These are phyloP conservation scores for Sorghum bicolor DNA, from an alignment of 176 grass and related monocot species.

Conservation along the genomic window Sorghum_bicolor_NCBIv3 NC_012875.2:42528501-42529000, in stretches of 20 bases:
- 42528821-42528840: conserved; percentile 24
- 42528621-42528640: conserved; percentile 36
- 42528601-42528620: conserved; percentile 44
- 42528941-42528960: not conserved
- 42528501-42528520: conserved; percentile 51
- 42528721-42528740: conserved; percentile 39
- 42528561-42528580: conserved; percentile 73
- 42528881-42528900: not conserved
- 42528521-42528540: conserved; percentile 40
- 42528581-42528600: conserved; percentile 41
- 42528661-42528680: not conserved
- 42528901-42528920: too few species aligned
- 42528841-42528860: not conserved
- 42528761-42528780: conserved; percentile 48
- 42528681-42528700: conserved; percentile 37
- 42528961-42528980: conserved; percentile 20
- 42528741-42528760: conserved; percentile 51
- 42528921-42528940: not conserved
- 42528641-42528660: conserved; percentile 46
- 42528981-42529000: conserved; percentile 19
- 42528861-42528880: too few species aligned
- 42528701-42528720: conserved; percentile 40
- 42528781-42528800: conserved; percentile 58
- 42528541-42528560: conserved; percentile 43
- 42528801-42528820: conserved; percentile 57